Evolutionary conservation across 2,329 filamentous ascomycete genomes (phyloP).

Genomic region (Pseudomassariella vexata): DNA sequence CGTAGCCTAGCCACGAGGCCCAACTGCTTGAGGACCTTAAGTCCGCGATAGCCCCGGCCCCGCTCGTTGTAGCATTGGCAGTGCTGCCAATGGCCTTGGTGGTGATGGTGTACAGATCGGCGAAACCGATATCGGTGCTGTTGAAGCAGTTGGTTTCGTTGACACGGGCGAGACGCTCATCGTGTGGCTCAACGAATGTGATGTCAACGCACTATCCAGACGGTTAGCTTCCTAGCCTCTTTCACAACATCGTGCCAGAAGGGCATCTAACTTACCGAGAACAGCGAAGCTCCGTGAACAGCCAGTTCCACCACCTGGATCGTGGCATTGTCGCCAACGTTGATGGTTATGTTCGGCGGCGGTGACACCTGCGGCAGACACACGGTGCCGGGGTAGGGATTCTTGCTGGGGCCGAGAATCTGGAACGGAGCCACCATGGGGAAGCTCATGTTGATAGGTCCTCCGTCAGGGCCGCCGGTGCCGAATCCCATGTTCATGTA

Average conservation of each 20-base stretch:
- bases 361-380: slow-evolving; percentile 87
- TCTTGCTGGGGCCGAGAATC: slow-evolving; percentile 73
- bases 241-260: neutral
- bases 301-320: slow-evolving; percentile 70
- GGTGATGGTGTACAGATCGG: slow-evolving; percentile 67
- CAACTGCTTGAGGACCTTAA: slow-evolving; percentile 9
- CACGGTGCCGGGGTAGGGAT: slow-evolving; percentile 80
- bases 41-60: slow-evolving; percentile 19
- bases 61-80: slow-evolving; percentile 25
- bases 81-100: slow-evolving; percentile 35
- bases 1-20: slow-evolving; percentile 30
- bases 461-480: slow-evolving; percentile 53
- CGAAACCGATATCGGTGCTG: slow-evolving; percentile 69
- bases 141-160: slow-evolving; percentile 87
- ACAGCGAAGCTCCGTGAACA: slow-evolving; percentile 65
- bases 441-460: slow-evolving; percentile 82
- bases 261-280: slow-evolving; percentile 48
- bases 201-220: slow-evolving; percentile 85
- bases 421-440: slow-evolving; percentile 77
- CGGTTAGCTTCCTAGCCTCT: slow-evolving; percentile 4
- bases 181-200: slow-evolving; percentile 74
- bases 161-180: slow-evolving; percentile 61
- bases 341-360: slow-evolving; percentile 64
- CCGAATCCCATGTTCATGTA: slow-evolving; percentile 91
- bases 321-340: slow-evolving; percentile 76